phyloP scores from a whole-genome alignment of 225 moss, liverwort and hornwort species.

The Pseudoscleropodium purum region DNA sequence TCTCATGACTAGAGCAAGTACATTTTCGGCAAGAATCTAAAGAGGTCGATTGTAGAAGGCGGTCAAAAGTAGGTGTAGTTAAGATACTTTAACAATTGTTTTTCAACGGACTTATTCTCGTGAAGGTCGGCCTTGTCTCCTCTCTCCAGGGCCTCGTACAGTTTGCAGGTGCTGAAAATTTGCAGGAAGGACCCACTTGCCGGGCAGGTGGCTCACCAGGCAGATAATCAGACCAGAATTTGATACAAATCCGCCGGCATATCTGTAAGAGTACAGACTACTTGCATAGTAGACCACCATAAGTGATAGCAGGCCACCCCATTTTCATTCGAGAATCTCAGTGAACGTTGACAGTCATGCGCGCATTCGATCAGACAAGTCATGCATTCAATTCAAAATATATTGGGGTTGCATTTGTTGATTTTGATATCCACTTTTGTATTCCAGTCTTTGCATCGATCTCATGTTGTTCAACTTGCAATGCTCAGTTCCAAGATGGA shows the following conservation, averaged over 20 bases:
- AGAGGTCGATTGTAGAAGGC: too few species aligned
- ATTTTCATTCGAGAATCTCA: not conserved
- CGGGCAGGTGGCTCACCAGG: not conserved
- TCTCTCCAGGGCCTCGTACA: not conserved
- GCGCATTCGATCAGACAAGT: too few species aligned
- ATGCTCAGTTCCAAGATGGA: not conserved
- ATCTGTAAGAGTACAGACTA: not conserved
- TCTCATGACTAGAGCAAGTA: too few species aligned
- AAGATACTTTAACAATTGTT: too few species aligned
- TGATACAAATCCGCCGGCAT: not conserved
- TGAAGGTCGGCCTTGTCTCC: not conserved
- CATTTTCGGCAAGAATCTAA: too few species aligned
- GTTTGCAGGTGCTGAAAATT: not conserved
- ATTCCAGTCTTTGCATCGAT: not conserved
- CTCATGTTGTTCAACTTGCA: not conserved
- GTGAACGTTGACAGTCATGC: not conserved
- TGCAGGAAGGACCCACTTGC: not conserved
- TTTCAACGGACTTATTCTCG: not conserved
- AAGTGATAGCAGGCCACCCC: not conserved
- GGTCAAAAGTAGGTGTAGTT: too few species aligned
- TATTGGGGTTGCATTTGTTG: not conserved
- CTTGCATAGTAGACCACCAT: not conserved
- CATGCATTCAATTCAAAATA: too few species aligned
- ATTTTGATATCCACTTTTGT: not conserved
- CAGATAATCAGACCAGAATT: not conserved